Evolutionary conservation across 306 rosid species (phyloP), one percentile per base, ranked within the genome.

Genomic region (Hylodesmum podocarpum): DNA sequence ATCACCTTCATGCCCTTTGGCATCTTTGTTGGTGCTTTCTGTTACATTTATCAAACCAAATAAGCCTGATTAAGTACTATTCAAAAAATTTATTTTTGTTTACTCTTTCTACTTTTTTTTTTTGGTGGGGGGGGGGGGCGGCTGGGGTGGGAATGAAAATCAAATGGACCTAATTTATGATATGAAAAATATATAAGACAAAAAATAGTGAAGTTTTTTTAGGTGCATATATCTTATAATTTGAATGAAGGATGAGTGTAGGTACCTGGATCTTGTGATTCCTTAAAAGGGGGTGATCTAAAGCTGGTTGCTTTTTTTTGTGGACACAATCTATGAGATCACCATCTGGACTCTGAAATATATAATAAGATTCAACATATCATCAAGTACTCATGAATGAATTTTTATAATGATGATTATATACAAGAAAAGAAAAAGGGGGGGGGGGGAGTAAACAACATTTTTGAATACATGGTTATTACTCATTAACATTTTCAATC

Each of bases 181-280:
- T 49, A n/a, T 25, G 16, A 0, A 36, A 37, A 1, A 5, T n/a
- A n/a, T n/a, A n/a, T n/a, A 50, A 12, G 11, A 21, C 4, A n/a
- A 24, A 54, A 1, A n/a, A 24, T 36, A 1, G 54, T 6, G 31
- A 8, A 22, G 62, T 25, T n/a, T n/a, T n/a, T n/a, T n/a, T 51
- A 8, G 18, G 50, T 44, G 4, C 6, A 13, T 44, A 15, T 44
- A 40, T 31, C 16, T 58, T 28, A 28, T 28, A 27, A 28, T 58
- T 28, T 58, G 9, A 8, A 31, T 57, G 34, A 50, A 21, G 21
- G 8, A 3, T 5, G 19, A 37, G 3, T 8, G 18, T 65, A n/a
- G n/a, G n/a, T n/a, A 88, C 91, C 91, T 88, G 91, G 61, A 88
- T 88, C 83, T 88, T 86, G 85, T 88, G 91, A 77, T 83, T 74